phyloP scores from a whole-genome alignment of 257 asterid species.

The Eustoma russellianum region DNA sequence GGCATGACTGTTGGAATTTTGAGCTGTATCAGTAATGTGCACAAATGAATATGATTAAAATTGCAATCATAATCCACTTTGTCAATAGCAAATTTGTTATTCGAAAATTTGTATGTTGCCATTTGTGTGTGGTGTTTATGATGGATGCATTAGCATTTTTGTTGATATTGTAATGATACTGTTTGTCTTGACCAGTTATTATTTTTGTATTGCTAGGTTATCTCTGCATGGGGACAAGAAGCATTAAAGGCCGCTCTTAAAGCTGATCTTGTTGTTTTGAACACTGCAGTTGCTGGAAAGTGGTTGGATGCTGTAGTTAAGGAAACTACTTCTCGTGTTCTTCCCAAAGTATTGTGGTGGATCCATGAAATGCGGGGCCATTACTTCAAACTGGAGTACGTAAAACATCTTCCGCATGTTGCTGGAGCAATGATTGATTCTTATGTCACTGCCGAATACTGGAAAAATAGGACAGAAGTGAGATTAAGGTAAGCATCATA shows the following conservation, averaged over 20 bases:
- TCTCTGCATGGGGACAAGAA: conserved; percentile 69
- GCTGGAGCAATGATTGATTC: conserved; percentile 99
- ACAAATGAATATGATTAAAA: too few relatives aligned
- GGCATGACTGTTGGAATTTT: too few relatives aligned
- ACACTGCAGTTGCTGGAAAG: conserved; percentile 97
- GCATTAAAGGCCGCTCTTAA: conserved; percentile 68
- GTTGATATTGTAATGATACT: too few relatives aligned
- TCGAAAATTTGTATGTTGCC: too few relatives aligned
- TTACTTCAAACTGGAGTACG: conserved; percentile 91
- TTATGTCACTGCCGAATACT: conserved; percentile 75
- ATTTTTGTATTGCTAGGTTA: conserved; percentile 35
- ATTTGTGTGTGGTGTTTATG: too few relatives aligned
- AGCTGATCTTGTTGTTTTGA: conserved; percentile 76
- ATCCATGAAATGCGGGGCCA: conserved; percentile 99
- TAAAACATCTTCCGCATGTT: conserved; percentile 97
- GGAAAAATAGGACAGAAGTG: conserved; percentile 80
- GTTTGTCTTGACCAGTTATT: too few relatives aligned
- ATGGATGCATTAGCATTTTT: too few relatives aligned
- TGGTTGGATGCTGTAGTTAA: conserved; percentile 91
- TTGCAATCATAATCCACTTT: too few relatives aligned
- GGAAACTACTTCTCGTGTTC: conserved; percentile 60
- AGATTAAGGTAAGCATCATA: conserved; percentile 48
- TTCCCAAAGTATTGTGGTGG: conserved; percentile 99
- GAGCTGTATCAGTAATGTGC: too few relatives aligned
- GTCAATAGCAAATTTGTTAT: too few relatives aligned